Conservation (phyloP, 331 rosid species). For the Saraca asoca region DNA sequence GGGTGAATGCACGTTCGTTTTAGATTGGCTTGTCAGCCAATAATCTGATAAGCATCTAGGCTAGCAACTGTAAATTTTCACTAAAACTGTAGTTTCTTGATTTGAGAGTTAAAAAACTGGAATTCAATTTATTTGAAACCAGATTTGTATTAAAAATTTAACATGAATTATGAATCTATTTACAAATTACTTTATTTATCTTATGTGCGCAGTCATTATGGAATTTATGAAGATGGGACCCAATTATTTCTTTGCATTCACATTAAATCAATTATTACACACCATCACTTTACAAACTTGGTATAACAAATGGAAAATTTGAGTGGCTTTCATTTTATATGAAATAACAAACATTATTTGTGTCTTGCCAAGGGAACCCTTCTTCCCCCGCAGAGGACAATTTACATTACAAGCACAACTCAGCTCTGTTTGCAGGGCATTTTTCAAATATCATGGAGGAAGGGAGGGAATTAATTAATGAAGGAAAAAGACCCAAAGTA, state of each 20-base stretch:
- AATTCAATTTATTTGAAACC: too few relatives aligned
- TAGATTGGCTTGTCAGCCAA: slow-evolving; percentile 72
- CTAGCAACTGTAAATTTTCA: slow-evolving; percentile 65
- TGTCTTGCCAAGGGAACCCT: slow-evolving; percentile 36
- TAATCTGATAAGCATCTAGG: slow-evolving; percentile 69
- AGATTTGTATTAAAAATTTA: too few relatives aligned
- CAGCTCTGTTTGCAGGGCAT: slow-evolving; percentile 40
- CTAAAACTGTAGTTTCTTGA: slow-evolving; percentile 48
- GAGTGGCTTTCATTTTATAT: slow-evolving; percentile 11
- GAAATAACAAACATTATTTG: slow-evolving; percentile 35
- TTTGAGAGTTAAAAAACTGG: too few relatives aligned
- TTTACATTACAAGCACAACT: slow-evolving; percentile 43
- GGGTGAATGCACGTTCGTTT: slow-evolving; percentile 70
- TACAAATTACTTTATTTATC: too few relatives aligned
- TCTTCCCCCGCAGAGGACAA: slow-evolving; percentile 32
- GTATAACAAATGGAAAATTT: slow-evolving; percentile 32
- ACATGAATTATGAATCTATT: too few relatives aligned
- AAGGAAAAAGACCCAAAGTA: slow-evolving; percentile 8
- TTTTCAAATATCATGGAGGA: slow-evolving; percentile 30
- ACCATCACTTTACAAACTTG: slow-evolving; percentile 37
- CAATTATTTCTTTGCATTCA: too few relatives aligned
- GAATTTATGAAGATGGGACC: too few relatives aligned
- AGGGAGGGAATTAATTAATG: slow-evolving; percentile 25
- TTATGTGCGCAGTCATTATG: too few relatives aligned
- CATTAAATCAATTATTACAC: slow-evolving; percentile 31